Evolutionary conservation across 2,329 filamentous ascomycete genomes (phyloP), one percentile per base, ranked within the genome.

Genomic region (Madurella fahalii): DNA sequence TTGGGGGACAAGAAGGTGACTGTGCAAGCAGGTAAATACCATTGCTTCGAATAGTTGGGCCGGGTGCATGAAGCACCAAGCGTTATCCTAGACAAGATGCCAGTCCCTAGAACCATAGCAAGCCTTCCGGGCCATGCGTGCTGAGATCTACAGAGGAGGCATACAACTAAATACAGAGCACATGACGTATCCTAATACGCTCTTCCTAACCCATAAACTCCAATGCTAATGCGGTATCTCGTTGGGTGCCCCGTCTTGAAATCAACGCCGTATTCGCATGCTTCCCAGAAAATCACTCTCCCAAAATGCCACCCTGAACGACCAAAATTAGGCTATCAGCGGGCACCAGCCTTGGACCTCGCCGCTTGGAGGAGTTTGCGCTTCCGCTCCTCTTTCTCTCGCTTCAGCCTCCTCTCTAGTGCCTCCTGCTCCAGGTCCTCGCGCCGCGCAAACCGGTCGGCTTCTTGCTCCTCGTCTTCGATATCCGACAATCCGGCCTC

Each of bases 401-500:
- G 74, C 71, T 82, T 87, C 54, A 82, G 77, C 50, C 71, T 73
- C 64, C 76, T 79, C 68, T 87, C 86, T 41, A 87, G 77, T 2
- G 75, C 77, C 62, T 87, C 72, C 56, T 87, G 83, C 61, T 82
- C 74, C 16, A 80, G 74, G 63, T 92, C 89, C 66, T 92, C 89
- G 45, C 78, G 77, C 43, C 80, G 81, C 20, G 87, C 89, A 52
- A 79, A 75, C 31, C 74, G 70, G 56, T 85, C 79, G 2, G 87
- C 86, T 47, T 73, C 67, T 45, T 76, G 73, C 67, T 93, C 89
- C 68, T 93, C 89, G 37, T 79, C 74, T 57, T 90, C 86, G 50
- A 92, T 81, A 62, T 91, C 87, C 57, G 85, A 85, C 39, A 86
- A 68, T 34, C 86, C 87, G 2, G 86, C 89, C 68, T 91, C 87